These are phyloP conservation scores for Backusella morwellensis DNA, from an alignment of 192 early-diverging fungal genomes.

Conservation along the genomic window DNA sequence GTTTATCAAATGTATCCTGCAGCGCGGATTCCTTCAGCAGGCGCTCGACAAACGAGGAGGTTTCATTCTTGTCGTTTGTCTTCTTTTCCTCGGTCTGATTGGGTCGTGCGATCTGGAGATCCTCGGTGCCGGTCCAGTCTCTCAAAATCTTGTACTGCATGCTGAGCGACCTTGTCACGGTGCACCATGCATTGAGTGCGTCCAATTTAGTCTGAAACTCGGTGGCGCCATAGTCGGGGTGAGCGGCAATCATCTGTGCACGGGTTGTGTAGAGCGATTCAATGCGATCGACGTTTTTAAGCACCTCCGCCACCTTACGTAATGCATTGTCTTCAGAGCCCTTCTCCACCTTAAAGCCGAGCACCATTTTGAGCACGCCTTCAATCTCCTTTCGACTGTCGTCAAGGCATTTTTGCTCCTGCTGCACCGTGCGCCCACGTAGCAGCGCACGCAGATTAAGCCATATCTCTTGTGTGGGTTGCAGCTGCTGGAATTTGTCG, in stretches of 20 bases:
- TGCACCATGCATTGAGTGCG: slow-evolving; percentile 77
- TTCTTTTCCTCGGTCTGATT: neutral
- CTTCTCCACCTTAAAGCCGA: slow-evolving; percentile 53
- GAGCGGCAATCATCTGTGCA: slow-evolving; percentile 53
- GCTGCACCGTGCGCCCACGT: slow-evolving; percentile 52
- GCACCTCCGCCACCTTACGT: slow-evolving; percentile 62
- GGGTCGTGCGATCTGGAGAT: slow-evolving; percentile 51
- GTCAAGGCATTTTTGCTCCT: slow-evolving; percentile 69
- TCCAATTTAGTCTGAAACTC: slow-evolving; percentile 68
- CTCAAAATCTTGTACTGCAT: slow-evolving; percentile 74
- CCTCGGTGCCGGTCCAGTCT: slow-evolving; percentile 80
- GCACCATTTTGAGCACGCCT: slow-evolving; percentile 52
- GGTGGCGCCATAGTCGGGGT: slow-evolving; percentile 67
- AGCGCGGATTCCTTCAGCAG: slow-evolving; percentile 82
- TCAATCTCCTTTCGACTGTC: slow-evolving; percentile 62
- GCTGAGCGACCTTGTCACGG: slow-evolving; percentile 65
- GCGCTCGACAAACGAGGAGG: slow-evolving; percentile 81
- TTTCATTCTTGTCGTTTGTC: slow-evolving; percentile 20
- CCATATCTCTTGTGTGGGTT: slow-evolving; percentile 63
- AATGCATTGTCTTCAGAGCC: slow-evolving; percentile 40
- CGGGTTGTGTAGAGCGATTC: slow-evolving; percentile 79
- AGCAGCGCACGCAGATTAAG: slow-evolving; percentile 64
- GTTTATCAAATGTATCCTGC: slow-evolving; percentile 71
- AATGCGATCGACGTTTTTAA: slow-evolving; percentile 73
- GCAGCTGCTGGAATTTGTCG: slow-evolving; percentile 40